Percentiles rank a stretch among this genome's conserved stretches.
phyloP scores from a whole-genome alignment of 164 flowering plant species.

The Macadamia integrifolia region DNA sequence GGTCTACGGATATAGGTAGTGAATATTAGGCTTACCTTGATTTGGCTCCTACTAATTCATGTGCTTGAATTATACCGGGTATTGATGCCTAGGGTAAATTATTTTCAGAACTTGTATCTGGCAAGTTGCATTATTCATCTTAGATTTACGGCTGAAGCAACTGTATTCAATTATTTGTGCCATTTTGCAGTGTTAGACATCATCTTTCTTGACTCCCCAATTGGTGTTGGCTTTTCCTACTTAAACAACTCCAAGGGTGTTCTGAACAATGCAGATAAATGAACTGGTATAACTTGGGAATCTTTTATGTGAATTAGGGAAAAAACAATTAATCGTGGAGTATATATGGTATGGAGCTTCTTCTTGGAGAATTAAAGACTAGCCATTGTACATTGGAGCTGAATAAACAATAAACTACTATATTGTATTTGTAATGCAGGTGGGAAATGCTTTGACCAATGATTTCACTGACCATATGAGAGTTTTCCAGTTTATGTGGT shows the following conservation, averaged over 20 bases:
- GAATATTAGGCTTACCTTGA: neutral
- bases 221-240: conserved; percentile 88
- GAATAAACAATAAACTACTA: neutral
- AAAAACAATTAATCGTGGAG: conserved; percentile 66
- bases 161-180: neutral
- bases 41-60: too few relatives aligned
- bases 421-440: conserved; percentile 43
- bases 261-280: conserved; percentile 59
- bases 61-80: neutral
- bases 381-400: neutral
- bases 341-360: conserved; percentile 63
- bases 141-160: neutral
- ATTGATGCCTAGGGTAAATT: neutral
- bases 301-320: conserved; percentile 10
- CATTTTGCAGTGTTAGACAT: conserved; percentile 70
- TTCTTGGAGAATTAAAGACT: neutral
- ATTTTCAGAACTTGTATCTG: neutral
- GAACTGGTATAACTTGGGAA: conserved; percentile 49
- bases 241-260: conserved; percentile 64
- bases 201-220: conserved; percentile 79
- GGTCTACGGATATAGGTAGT: too few relatives aligned
- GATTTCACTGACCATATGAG: conserved; percentile 82
- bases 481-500: conserved; percentile 85
- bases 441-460: conserved; percentile 90
- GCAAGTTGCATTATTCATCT: neutral